Evolutionary conservation across 2,329 filamentous ascomycete species (phyloP).

Genomic region (Ophiostoma tasmaniense): DNA sequence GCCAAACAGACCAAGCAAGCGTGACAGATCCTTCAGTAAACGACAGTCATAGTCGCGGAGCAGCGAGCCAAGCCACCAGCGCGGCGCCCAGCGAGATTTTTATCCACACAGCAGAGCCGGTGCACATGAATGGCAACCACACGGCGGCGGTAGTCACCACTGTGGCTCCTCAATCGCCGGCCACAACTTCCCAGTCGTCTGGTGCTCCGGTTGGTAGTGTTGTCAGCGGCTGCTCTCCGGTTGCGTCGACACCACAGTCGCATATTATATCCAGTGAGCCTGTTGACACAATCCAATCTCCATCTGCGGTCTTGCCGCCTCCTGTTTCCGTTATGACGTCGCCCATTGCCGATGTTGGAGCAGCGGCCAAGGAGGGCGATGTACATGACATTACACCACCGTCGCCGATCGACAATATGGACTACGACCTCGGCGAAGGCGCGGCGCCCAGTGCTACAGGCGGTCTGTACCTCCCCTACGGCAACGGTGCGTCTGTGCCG

Average conservation of each 20-base stretch:
- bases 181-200: background rate
- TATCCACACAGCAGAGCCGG: constrained; percentile 11
- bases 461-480: constrained; percentile 13
- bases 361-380: background rate
- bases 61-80: constrained; percentile 4
- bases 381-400: constrained; percentile 18
- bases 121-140: constrained; percentile 1
- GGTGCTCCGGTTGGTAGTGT: background rate
- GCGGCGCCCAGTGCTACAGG: constrained; percentile 14
- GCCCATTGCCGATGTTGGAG: background rate
- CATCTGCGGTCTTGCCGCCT: background rate
- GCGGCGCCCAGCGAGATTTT: constrained; percentile 6
- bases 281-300: background rate
- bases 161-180: background rate
- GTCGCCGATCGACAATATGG: constrained; percentile 35
- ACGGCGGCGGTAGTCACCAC: background rate
- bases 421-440: constrained; percentile 25
- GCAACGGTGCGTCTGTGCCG: constrained; percentile 9
- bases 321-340: background rate
- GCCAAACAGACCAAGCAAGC: background rate
- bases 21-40: background rate
- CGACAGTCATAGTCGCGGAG: background rate
- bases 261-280: background rate
- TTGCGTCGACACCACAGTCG: background rate
- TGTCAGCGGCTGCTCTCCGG: background rate